Percentiles rank a stretch among this genome's conserved stretches.
Conservation (phyloP, 1,139 yeast species). For the Debaryomycetaceae sp. region DNA sequence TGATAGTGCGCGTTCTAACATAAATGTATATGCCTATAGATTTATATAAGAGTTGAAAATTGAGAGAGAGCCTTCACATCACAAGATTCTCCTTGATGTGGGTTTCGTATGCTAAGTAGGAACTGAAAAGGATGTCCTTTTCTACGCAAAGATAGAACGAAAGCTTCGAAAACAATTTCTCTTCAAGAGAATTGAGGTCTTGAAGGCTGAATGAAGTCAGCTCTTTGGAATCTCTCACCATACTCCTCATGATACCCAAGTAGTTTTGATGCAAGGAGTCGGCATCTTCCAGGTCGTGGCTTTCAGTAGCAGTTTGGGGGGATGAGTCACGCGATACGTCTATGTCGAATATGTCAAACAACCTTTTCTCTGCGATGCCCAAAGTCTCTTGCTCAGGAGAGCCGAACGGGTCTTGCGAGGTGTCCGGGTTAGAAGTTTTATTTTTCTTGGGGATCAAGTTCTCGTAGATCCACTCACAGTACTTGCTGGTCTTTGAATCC, state of each 20-base stretch:
- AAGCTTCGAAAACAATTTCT: slow-evolving; percentile 6
- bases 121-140: slow-evolving; percentile 2
- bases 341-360: slow-evolving; percentile 32
- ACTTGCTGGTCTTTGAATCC: slow-evolving; percentile 32
- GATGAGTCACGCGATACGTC: slow-evolving; percentile 8
- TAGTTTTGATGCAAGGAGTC: slow-evolving; percentile 1
- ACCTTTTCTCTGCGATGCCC: slow-evolving; percentile 30
- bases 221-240: not conserved
- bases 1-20: not conserved
- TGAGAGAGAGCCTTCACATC: too few species aligned
- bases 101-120: slow-evolving; percentile 6
- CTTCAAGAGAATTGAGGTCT: slow-evolving; percentile 3
- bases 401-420: slow-evolving; percentile 1
- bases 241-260: not conserved
- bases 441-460: slow-evolving; percentile 25
- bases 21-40: too few species aligned
- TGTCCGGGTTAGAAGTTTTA: slow-evolving; percentile 11
- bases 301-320: not conserved
- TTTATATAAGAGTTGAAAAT: too few species aligned
- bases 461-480: slow-evolving; percentile 40
- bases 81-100: slow-evolving; percentile 5
- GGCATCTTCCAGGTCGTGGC: not conserved
- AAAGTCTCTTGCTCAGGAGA: slow-evolving; percentile 10
- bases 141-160: slow-evolving; percentile 6
- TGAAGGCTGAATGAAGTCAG: not conserved